These are phyloP conservation scores for Viridothelium virens DNA, from an alignment of 495 filamentous ascomycete species.

Conservation along the genomic window DNA sequence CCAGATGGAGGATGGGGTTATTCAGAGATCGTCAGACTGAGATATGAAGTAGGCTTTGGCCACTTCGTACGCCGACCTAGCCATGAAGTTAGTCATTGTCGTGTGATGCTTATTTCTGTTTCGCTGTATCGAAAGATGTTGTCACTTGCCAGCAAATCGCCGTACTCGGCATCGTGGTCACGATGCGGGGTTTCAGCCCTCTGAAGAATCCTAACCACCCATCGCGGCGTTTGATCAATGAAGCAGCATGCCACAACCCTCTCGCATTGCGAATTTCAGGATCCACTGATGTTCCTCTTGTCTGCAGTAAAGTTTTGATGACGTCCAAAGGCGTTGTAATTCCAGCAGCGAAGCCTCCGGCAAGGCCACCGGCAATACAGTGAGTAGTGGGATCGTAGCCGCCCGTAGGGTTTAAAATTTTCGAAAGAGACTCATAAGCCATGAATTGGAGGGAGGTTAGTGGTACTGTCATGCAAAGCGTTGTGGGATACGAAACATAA, in stretches of 20 bases:
- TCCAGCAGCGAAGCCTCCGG: constrained; percentile 86
- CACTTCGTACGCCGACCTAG: constrained; percentile 69
- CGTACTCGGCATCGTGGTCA: constrained; percentile 96
- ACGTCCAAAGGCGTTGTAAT: constrained; percentile 94
- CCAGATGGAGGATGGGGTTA: background rate
- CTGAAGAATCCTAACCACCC: constrained; percentile 85
- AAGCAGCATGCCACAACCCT: constrained; percentile 72
- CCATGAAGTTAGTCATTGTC: constrained; percentile 22
- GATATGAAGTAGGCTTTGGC: constrained; percentile 66
- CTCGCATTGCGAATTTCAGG: constrained; percentile 75
- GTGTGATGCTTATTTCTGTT: constrained; percentile 5
- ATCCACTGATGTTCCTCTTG: constrained; percentile 73
- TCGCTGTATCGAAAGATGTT: constrained; percentile 21
- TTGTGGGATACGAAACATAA: constrained; percentile 98
- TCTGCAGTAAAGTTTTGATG: constrained; percentile 94
- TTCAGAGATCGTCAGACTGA: constrained; percentile 3
- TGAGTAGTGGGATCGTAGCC: constrained; percentile 88
- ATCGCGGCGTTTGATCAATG: constrained; percentile 75
- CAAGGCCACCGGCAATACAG: constrained; percentile 82
- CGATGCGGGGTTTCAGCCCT: constrained; percentile 79
- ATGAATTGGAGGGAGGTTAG: constrained; percentile 96
- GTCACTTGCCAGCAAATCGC: constrained; percentile 89
- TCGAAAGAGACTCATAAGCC: constrained; percentile 93
- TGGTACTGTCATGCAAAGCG: constrained; percentile 95
- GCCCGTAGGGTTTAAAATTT: constrained; percentile 75